phyloP scores from a whole-genome alignment of 768 basidiomycete genomes.

The Leccinum sublutescens region DNA sequence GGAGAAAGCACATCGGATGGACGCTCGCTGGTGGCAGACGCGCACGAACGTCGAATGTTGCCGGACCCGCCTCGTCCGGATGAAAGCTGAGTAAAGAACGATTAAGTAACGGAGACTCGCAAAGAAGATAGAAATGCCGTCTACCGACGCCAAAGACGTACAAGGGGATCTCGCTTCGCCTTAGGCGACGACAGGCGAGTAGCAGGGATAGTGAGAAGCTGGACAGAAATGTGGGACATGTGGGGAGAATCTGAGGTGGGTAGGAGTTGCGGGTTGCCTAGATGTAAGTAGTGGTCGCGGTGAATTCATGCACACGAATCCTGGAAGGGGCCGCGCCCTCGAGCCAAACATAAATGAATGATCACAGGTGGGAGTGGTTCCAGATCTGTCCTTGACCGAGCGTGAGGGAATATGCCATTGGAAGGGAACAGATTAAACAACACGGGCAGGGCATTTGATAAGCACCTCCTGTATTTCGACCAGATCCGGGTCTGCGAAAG shows the following conservation, averaged over 20 bases:
- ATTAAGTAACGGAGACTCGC: background rate
- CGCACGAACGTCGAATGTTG: conserved; percentile 11
- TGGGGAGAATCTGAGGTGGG: background rate
- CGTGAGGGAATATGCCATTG: conserved; percentile 1
- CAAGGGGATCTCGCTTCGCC: conserved; percentile 10
- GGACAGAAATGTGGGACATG: conserved; percentile 13
- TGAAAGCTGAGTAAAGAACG: conserved; percentile 8
- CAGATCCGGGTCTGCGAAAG: conserved; percentile 3
- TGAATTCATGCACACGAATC: background rate
- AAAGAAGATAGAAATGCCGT: background rate
- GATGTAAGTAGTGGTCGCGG: background rate
- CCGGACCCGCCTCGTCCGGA: conserved; percentile 27
- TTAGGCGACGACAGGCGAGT: background rate
- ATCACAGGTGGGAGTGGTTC: conserved; percentile 2
- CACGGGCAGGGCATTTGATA: conserved; percentile 15
- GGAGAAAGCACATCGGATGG: background rate
- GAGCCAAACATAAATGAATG: conserved; percentile 20
- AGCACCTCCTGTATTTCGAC: conserved; percentile 4
- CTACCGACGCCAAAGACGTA: conserved; percentile 11
- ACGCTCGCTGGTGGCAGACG: background rate
- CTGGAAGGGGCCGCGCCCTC: background rate
- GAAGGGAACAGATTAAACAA: background rate
- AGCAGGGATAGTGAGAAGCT: background rate
- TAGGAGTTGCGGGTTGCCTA: background rate
- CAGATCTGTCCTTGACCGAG: background rate